phyloP scores from a whole-genome alignment of 352 stramenopile genomes.

The Phytophthora pistaciae region DNA sequence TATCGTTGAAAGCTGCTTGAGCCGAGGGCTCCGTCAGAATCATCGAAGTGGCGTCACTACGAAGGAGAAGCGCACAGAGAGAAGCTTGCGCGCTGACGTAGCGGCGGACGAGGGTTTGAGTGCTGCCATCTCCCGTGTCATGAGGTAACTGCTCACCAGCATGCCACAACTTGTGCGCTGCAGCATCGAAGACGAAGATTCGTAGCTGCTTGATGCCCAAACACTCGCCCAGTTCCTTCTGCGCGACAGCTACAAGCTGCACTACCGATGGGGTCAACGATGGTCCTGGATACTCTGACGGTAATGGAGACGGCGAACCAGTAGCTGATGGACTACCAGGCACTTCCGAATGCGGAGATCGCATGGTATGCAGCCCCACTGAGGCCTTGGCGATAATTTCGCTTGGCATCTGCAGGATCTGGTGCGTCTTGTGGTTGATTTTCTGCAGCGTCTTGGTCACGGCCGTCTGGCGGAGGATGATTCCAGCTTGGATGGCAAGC shows the following conservation, averaged over 20 bases:
- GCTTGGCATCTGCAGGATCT: conserved; percentile 55
- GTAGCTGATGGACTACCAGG: background rate
- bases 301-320: background rate
- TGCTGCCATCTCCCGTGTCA: conserved; percentile 15
- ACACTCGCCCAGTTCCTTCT: conserved; percentile 67
- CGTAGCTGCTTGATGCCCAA: conserved; percentile 72
- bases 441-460: conserved; percentile 60
- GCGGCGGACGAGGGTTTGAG: conserved; percentile 46
- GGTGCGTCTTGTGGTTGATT: conserved; percentile 66
- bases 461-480: conserved; percentile 60
- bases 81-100: conserved; percentile 74
- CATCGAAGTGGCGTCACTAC: conserved; percentile 23
- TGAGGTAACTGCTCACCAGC: conserved; percentile 37
- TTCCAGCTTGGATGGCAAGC: conserved; percentile 66
- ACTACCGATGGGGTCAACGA: conserved; percentile 39
- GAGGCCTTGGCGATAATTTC: conserved; percentile 51
- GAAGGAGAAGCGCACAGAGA: conserved; percentile 49
- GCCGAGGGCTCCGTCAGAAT: conserved; percentile 55
- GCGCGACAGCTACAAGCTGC: conserved; percentile 59
- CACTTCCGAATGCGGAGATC: conserved; percentile 1
- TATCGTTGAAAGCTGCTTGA: conserved; percentile 75
- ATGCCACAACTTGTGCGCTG: conserved; percentile 63
- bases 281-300: conserved; percentile 6
- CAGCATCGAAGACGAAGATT: conserved; percentile 68
- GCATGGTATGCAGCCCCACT: background rate